phyloP scores from a whole-genome alignment of 805 yeast genomes.

The Starmerella geochares region DNA sequence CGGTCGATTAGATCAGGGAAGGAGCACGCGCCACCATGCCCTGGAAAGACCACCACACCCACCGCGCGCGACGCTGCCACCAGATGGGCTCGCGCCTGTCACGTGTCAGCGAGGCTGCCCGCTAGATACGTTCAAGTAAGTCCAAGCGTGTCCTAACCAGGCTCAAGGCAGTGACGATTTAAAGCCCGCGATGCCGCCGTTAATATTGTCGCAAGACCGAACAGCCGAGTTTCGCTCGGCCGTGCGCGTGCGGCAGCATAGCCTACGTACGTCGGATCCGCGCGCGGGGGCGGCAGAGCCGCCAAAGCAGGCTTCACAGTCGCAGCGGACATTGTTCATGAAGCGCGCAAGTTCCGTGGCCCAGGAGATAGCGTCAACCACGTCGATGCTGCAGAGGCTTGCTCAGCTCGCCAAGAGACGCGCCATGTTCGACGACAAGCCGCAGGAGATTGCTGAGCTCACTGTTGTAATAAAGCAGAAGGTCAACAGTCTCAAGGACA shows the following conservation, averaged over 20 bases:
- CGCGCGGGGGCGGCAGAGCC: slow-evolving; percentile 12
- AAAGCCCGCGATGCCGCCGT: slow-evolving; percentile 8
- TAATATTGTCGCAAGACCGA: slow-evolving; percentile 49
- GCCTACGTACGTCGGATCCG: slow-evolving; percentile 31
- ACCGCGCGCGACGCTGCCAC: too few species aligned
- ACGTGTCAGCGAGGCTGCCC: too few species aligned
- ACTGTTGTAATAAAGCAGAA: slow-evolving; percentile 78
- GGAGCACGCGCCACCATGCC: too few species aligned
- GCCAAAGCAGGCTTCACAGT: slow-evolving; percentile 13
- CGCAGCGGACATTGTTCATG: slow-evolving; percentile 44
- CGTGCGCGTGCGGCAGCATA: slow-evolving; percentile 62
- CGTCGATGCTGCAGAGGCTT: slow-evolving; percentile 66
- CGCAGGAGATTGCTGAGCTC: slow-evolving; percentile 84
- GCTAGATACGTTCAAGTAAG: neutral
- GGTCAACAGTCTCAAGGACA: slow-evolving; percentile 67
- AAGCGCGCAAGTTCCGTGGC: slow-evolving; percentile 71
- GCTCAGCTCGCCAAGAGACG: slow-evolving; percentile 81
- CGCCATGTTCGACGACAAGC: slow-evolving; percentile 87
- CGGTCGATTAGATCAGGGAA: too few species aligned
- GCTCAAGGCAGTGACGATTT: neutral
- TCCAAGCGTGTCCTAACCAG: neutral
- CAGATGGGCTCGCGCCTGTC: too few species aligned
- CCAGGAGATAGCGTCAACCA: slow-evolving; percentile 76
- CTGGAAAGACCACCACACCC: too few species aligned
- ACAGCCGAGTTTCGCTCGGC: slow-evolving; percentile 90